Evolutionary conservation across 805 yeast genomes (phyloP).

Genomic region (Saturnispora dispora): DNA sequence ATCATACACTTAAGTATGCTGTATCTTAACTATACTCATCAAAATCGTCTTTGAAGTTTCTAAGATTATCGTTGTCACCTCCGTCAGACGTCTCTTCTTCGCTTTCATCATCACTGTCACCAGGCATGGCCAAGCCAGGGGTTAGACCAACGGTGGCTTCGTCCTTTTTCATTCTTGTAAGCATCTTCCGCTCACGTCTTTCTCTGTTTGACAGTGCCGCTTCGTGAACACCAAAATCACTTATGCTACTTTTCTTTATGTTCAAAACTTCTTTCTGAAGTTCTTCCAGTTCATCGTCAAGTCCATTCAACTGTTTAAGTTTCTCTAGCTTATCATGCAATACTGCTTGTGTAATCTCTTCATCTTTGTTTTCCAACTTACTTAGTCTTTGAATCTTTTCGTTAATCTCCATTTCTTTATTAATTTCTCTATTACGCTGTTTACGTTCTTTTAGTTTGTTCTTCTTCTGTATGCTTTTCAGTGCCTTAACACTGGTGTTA

Average conservation of each 20-base stretch:
- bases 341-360: conserved; percentile 19
- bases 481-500: conserved; percentile 13
- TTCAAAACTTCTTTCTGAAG: conserved; percentile 35
- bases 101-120: conserved; percentile 43
- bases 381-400: conserved; percentile 17
- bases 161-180: conserved; percentile 36
- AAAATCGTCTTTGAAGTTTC: conserved; percentile 23
- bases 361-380: conserved; percentile 18
- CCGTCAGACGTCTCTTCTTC: conserved; percentile 12
- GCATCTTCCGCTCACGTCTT: conserved; percentile 28
- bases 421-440: conserved; percentile 13
- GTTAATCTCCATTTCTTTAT: conserved; percentile 10
- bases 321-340: conserved; percentile 19
- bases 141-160: conserved; percentile 55
- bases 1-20: background rate
- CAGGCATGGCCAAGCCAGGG: conserved; percentile 83
- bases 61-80: background rate
- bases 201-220: conserved; percentile 14
- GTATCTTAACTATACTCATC: conserved; percentile 21
- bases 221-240: conserved; percentile 4
- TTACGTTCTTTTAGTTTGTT: conserved; percentile 16
- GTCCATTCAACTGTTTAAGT: conserved; percentile 28
- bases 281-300: conserved; percentile 32
- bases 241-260: conserved; percentile 30
- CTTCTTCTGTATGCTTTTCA: conserved; percentile 12